phyloP scores from a whole-genome alignment of 2,329 filamentous ascomycete species.

The Aspergillaceae sp. region DNA sequence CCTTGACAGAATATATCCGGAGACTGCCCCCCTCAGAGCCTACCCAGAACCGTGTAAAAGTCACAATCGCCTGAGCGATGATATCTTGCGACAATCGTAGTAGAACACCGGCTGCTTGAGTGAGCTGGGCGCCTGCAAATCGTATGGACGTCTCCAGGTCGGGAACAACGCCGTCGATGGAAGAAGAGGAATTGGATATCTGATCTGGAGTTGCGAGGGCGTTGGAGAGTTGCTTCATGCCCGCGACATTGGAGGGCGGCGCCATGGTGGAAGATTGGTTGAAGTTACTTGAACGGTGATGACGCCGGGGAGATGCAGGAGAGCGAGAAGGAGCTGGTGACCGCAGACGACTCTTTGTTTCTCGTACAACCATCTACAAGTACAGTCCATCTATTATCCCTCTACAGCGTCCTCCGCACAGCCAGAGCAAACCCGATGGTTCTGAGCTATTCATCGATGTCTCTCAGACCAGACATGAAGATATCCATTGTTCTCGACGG shows the following conservation, averaged over 20 bases:
- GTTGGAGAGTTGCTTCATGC: conserved; percentile 35
- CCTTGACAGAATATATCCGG: conserved; percentile 35
- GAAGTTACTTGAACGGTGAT: background rate
- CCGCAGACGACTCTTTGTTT: background rate
- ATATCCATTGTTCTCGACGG: background rate
- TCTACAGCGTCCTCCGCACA: too few species aligned
- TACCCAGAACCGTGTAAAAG: conserved; percentile 75
- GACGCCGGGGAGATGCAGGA: background rate
- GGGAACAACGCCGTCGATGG: conserved; percentile 34
- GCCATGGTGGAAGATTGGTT: conserved; percentile 9
- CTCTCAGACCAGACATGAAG: background rate
- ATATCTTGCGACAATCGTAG: conserved; percentile 77
- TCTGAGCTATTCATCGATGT: background rate
- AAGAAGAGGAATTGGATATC: conserved; percentile 36
- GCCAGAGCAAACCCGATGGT: background rate
- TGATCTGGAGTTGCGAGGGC: conserved; percentile 38
- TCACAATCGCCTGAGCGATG: conserved; percentile 74
- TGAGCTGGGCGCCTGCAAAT: conserved; percentile 38
- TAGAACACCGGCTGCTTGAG: conserved; percentile 51
- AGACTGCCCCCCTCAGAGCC: conserved; percentile 39
- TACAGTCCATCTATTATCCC: background rate
- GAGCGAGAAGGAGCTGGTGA: background rate
- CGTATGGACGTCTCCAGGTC: conserved; percentile 38
- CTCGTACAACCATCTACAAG: background rate
- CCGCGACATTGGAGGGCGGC: conserved; percentile 17